Evolutionary conservation across 2,329 filamentous ascomycete genomes (phyloP).

Genomic region (Colletotrichum eleusines): DNA sequence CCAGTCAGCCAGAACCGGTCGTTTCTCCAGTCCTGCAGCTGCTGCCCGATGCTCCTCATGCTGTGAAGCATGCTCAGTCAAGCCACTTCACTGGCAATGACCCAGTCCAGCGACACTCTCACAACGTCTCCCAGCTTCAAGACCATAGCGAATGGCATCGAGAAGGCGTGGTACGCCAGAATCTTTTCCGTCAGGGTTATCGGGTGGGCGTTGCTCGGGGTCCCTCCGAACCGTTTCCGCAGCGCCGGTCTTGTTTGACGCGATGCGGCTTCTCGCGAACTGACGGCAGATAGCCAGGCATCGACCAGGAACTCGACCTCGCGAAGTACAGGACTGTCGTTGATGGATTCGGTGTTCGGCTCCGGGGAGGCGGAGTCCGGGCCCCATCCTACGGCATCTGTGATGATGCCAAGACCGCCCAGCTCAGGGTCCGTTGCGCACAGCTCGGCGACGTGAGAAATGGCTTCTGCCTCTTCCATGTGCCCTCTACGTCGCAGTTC

Average conservation of each 20-base stretch:
- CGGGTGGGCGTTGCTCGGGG: constrained; percentile 9
- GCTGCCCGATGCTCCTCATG: not conserved
- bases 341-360: not conserved
- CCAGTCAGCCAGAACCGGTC: constrained; percentile 59
- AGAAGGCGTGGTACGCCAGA: constrained; percentile 54
- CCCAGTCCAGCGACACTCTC: constrained; percentile 58
- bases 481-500: too few relatives aligned
- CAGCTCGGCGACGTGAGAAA: too few relatives aligned
- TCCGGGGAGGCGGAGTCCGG: too few relatives aligned
- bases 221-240: not conserved
- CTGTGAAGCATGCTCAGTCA: constrained; percentile 54
- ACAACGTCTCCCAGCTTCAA: constrained; percentile 55
- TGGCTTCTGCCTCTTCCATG: too few relatives aligned
- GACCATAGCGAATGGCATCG: constrained; percentile 45
- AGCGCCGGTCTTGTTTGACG: not conserved
- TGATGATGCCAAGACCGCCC: too few relatives aligned
- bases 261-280: not conserved
- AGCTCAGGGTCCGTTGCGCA: too few relatives aligned
- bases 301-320: not conserved
- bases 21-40: not conserved
- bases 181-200: constrained; percentile 61
- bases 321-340: not conserved
- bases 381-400: too few relatives aligned
- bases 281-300: not conserved
- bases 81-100: constrained; percentile 57